Evolutionary conservation across 495 filamentous ascomycete species (phyloP).

Genomic region (Xylaria bambusicola): DNA sequence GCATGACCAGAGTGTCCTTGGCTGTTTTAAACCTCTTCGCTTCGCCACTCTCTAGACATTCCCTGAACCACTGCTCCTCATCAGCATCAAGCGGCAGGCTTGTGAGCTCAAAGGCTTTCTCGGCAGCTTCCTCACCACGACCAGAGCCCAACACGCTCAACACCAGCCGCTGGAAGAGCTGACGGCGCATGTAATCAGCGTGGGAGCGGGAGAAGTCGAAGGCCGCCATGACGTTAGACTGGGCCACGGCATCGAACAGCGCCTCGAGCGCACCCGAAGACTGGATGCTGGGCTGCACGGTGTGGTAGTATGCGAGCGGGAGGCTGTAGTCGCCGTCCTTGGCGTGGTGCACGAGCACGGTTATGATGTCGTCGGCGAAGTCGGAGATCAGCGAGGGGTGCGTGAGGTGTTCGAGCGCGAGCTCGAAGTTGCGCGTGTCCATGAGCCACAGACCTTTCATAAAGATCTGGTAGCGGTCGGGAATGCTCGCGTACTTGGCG

Average conservation of each 20-base stretch:
- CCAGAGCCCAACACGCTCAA: constrained; percentile 56
- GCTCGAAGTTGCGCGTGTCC: constrained; percentile 68
- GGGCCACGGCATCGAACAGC: constrained; percentile 67
- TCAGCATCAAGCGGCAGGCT: constrained; percentile 65
- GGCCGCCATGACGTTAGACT: constrained; percentile 68
- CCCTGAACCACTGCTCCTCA: constrained; percentile 74
- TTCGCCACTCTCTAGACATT: constrained; percentile 61
- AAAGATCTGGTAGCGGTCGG: constrained; percentile 69
- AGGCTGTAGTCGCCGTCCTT: constrained; percentile 63
- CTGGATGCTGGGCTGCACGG: constrained; percentile 65
- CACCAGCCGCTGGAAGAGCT: constrained; percentile 69
- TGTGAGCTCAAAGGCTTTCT: constrained; percentile 67
- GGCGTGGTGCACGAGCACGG: constrained; percentile 63
- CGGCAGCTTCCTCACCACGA: constrained; percentile 48
- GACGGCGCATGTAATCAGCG: constrained; percentile 58
- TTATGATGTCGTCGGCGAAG: constrained; percentile 78
- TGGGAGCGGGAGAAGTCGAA: constrained; percentile 71
- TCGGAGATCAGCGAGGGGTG: constrained; percentile 76
- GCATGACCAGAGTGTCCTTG: constrained; percentile 70
- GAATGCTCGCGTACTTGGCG: constrained; percentile 51
- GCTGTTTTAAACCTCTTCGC: constrained; percentile 62
- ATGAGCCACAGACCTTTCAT: constrained; percentile 82
- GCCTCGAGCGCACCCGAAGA: constrained; percentile 58
- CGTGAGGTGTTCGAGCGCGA: constrained; percentile 69
- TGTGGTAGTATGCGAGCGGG: constrained; percentile 75